Evolutionary conservation across 345 rosid genomes (phyloP), one percentile per base, ranked within the genome.

Genomic region (Eucalyptus regnans): DNA sequence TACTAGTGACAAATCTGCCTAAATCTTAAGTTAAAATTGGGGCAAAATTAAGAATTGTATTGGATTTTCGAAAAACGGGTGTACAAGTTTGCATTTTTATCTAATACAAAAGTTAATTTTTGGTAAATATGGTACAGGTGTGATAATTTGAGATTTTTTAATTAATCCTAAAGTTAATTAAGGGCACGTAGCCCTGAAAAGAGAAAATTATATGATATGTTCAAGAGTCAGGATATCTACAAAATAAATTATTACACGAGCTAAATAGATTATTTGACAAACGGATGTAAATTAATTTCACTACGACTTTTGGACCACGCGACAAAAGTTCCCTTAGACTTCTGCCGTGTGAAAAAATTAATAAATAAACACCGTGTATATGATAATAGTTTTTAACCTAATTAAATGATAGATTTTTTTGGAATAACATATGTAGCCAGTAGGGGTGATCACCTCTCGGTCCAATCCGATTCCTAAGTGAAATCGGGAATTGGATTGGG

Each of bases 401-500:
- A 52, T 52, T 18, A 0, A 52, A 7, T 52, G 56, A 17, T 18
- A 52, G 56, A 52, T 52, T 52, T 52, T 51, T 51, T 4, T 51
- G 4, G 9, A 52, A 52, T 52, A 52, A 52, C 56, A 52, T 52
- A 52, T 52, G 23, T 17, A 17, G 23, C 23, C 9, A 1, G 9
- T 52, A 1, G 9, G 56, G 23, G 0, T 0, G 18, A 52, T 7
- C 2, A 0, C 4, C 9, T 51, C 56, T 51, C 9, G 0, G 0
- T 51, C 56, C 22, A 17, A 1, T 52, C 4, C 1, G 0, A 0
- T 52, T 51, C 56, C 22, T 7, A 51, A 17, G 56, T 51, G 9
- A 3, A 60, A 27, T 60, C 8, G 1, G 0, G 4, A 17, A 51
- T 1, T 1, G 1, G 1, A 49, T 2, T 0, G 0, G 2, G 5